Evolutionary conservation across 2,329 filamentous ascomycete genomes (phyloP).

Genomic region (Nothophoma quercina): DNA sequence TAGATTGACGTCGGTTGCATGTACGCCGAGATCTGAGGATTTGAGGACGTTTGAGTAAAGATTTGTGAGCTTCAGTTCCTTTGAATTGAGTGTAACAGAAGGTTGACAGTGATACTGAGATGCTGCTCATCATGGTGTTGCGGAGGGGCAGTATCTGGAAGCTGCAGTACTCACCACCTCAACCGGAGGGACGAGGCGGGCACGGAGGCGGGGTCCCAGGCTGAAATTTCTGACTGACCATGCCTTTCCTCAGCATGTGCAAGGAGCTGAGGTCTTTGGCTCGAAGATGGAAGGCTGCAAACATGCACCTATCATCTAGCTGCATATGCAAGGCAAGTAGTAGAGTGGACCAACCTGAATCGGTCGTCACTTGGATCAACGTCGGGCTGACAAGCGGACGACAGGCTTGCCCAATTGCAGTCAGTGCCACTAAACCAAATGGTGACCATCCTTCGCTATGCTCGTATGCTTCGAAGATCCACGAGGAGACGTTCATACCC

Average conservation of each 20-base stretch:
- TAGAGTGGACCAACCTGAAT: conserved; percentile 32
- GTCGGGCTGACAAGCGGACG: conserved; percentile 28
- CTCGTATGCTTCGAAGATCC: neutral
- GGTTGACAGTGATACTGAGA: neutral
- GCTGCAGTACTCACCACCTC: neutral
- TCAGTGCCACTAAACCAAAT: neutral
- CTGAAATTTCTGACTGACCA: conserved; percentile 26
- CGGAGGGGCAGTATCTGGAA: neutral
- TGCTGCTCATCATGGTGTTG: neutral
- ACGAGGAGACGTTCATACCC: neutral
- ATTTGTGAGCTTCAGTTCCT: neutral
- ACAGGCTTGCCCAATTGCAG: conserved; percentile 21
- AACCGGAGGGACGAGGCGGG: conserved; percentile 7
- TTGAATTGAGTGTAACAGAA: neutral
- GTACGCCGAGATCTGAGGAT: conserved; percentile 22
- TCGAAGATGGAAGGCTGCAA: conserved; percentile 39
- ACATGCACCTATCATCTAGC: conserved; percentile 46
- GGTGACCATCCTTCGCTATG: neutral
- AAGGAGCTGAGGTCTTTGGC: conserved; percentile 29
- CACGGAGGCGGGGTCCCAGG: conserved; percentile 31
- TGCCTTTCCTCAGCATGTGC: conserved; percentile 25
- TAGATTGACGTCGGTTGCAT: conserved; percentile 21
- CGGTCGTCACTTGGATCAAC: conserved; percentile 27
- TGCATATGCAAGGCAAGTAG: conserved; percentile 47
- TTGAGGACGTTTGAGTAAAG: neutral